Evolutionary conservation across 345 rosid species (phyloP).

Genomic region (Mangifera indica): DNA sequence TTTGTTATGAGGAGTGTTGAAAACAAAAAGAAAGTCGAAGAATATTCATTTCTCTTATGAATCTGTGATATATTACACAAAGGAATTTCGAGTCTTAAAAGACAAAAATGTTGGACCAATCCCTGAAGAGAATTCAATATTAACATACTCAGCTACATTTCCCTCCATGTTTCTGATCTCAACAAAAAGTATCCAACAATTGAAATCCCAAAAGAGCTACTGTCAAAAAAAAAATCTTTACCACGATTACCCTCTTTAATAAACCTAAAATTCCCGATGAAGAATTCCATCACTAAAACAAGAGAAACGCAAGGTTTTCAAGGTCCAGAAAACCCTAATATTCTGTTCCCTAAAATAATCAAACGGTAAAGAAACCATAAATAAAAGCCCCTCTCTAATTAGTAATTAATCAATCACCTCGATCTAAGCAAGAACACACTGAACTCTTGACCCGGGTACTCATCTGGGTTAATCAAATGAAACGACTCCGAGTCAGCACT

Average conservation of each 20-base stretch:
- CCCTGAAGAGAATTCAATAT: neutral
- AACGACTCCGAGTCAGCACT: conserved; percentile 78
- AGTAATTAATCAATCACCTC: conserved; percentile 20
- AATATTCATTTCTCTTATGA: neutral
- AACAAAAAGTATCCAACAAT: neutral
- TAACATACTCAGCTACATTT: neutral
- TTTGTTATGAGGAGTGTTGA: no score
- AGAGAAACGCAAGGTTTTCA: conserved; percentile 29
- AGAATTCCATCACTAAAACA: conserved; percentile 15
- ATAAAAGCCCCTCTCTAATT: neutral
- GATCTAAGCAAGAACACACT: conserved; percentile 76
- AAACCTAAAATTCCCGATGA: conserved; percentile 15
- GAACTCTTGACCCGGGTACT: conserved; percentile 72
- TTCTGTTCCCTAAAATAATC: neutral
- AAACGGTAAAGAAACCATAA: neutral
- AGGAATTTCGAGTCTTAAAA: neutral
- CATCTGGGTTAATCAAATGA: conserved; percentile 73
- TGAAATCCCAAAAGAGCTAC: neutral
- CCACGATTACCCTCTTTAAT: neutral
- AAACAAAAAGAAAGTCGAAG: neutral
- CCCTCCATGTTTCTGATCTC: neutral
- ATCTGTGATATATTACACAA: conserved; percentile 1
- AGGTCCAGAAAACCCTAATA: conserved; percentile 5
- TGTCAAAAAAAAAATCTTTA: neutral
- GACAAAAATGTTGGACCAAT: neutral